Conservation (phyloP, 768 basidiomycete genomes). For the Amylocystis lapponica region DNA sequence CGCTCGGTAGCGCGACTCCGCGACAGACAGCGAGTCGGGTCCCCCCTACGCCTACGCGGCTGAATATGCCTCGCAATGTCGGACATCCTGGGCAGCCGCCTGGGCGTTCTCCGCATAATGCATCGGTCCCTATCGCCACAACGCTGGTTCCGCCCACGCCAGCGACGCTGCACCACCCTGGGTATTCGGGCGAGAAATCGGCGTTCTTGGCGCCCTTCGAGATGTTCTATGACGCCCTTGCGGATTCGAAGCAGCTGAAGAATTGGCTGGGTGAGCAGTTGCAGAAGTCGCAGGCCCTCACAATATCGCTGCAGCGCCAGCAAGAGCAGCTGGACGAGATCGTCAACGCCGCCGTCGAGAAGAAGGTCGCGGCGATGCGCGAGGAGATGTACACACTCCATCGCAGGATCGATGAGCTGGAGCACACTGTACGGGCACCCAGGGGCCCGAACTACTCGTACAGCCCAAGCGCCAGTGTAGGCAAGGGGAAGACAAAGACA, state of each 20-base stretch:
- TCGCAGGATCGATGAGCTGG: constrained; percentile 64
- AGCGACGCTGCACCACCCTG: constrained; percentile 54
- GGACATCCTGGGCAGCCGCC: constrained; percentile 12
- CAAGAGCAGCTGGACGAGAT: constrained; percentile 58
- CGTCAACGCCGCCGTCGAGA: constrained; percentile 58
- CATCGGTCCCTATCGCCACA: constrained; percentile 63
- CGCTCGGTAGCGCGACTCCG: constrained; percentile 32
- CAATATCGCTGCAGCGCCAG: constrained; percentile 57
- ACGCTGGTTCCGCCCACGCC: constrained; percentile 66
- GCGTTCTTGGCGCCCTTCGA: constrained; percentile 83
- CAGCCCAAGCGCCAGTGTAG: constrained; percentile 17
- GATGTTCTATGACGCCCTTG: constrained; percentile 77
- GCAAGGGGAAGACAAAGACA: constrained; percentile 16
- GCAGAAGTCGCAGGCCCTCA: constrained; percentile 51
- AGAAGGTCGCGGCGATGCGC: constrained; percentile 49
- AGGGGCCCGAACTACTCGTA: constrained; percentile 9
- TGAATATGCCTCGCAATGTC: constrained; percentile 41
- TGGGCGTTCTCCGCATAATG: constrained; percentile 47
- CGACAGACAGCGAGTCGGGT: constrained; percentile 53
- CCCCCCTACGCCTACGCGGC: constrained; percentile 66
- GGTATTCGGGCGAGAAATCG: constrained; percentile 57
- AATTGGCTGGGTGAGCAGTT: constrained; percentile 71
- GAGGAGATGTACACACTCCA: constrained; percentile 57
- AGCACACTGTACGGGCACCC: constrained; percentile 33
- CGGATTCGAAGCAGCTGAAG: constrained; percentile 77